Base-by-base conservation (phyloP, 139 green algal species). In the Chloropicon primus region DNA sequence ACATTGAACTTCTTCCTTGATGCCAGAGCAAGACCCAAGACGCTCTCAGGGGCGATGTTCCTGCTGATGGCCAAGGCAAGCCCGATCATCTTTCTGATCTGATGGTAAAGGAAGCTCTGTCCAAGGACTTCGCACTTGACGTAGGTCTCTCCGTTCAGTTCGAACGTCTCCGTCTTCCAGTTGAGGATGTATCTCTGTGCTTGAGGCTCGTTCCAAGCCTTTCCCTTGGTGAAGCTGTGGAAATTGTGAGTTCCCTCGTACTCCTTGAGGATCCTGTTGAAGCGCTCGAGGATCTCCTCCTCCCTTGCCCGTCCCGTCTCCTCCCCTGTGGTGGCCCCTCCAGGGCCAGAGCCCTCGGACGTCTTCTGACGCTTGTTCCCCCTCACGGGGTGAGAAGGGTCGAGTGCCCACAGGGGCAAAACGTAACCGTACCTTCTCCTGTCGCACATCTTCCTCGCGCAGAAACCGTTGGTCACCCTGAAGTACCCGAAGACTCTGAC, bases 401-500 rank as follows among this genome's bases (percentile, higher is more conserved):
- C 88, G 79, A 97, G 93, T 2, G 85, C 86, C 80, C 86, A 97
- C 22, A 82, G 86, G 0, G 95, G 95, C 41, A 98, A 81, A 72
- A 97, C 90, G 86, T 99, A 99, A 85, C 97, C 93, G 75, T 99
- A 99, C 54, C 84, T 83, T 10, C 94, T 84, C 74, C 79, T 84
- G 82, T 91, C 85, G 84, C 92, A 97, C 72, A 84, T 81, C 76
- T 89, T 89, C 1, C 93, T 88, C 0, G 94, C 91, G 77, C 96
- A 90, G 82, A 99, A 99, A 54, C 87, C 87, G 24, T 91, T 90
- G 25, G 93, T 97, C 0, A 91, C 91, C 25, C 72, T 27, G 25
- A 41, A 5, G 72, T 25, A 75, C 5, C 72, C 72, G 25, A 75
- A 28, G 10, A 17, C 72, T 0, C 90, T 86, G 26, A 73, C 89